These are phyloP conservation scores for Lathyrus oleraceus DNA, from an alignment of 306 rosid species.

Conservation along the genomic window DNA sequence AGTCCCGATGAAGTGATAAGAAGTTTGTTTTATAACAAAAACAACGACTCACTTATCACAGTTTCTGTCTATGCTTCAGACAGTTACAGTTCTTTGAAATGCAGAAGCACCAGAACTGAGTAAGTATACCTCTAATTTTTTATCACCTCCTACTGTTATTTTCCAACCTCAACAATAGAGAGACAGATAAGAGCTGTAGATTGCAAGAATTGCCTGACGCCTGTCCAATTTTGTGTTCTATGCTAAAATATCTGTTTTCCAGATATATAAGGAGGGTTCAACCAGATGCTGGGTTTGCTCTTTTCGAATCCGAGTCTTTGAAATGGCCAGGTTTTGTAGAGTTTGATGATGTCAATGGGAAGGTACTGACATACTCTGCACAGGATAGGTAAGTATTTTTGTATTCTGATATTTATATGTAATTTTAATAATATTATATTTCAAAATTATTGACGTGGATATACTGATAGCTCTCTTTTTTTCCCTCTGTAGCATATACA, in stretches of 20 bases:
- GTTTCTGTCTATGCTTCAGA: conserved; percentile 98
- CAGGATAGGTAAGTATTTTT: conserved; percentile 64
- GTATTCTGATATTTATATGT: conserved; percentile 5
- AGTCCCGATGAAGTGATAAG: conserved; percentile 95
- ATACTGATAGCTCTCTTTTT: conserved; percentile 3
- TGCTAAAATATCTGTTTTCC: conserved; percentile 39
- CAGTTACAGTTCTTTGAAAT: conserved; percentile 93
- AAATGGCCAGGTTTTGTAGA: conserved; percentile 99
- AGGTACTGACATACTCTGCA: conserved; percentile 92
- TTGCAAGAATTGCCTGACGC: neutral
- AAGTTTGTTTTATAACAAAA: conserved; percentile 89
- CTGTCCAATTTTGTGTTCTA: conserved; percentile 30
- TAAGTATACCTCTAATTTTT: conserved; percentile 38
- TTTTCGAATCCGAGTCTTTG: conserved; percentile 91
- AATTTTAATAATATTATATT: conserved; percentile 21
- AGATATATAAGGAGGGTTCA: conserved; percentile 88
- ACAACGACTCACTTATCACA: conserved; percentile 92
- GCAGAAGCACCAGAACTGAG: conserved; percentile 96
- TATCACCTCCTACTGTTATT: neutral
- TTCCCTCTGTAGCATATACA: conserved; percentile 63
- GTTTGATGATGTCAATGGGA: conserved; percentile 98
- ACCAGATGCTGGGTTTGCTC: conserved; percentile 95
- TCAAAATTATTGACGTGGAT: conserved; percentile 25
- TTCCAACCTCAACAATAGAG: conserved; percentile 6
- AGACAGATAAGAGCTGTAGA: conserved; percentile 1